These are phyloP conservation scores for Gaertneriomyces sp. DNA, from an alignment of 192 early-diverging fungal species.

Conservation along the genomic window DNA sequence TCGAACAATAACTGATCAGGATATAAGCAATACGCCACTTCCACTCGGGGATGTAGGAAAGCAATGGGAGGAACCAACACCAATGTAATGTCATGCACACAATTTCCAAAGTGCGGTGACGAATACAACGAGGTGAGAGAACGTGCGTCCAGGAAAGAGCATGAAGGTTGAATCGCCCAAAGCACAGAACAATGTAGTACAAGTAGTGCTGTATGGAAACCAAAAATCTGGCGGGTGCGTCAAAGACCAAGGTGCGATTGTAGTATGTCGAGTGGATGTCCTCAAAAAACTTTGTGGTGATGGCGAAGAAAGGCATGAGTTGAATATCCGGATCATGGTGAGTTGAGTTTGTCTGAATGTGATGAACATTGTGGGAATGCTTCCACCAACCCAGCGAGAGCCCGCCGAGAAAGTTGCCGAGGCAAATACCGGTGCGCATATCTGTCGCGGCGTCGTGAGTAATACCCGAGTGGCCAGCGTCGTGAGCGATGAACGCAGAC, in stretches of 20 bases:
- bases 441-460: constrained; percentile 73
- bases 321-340: constrained; percentile 97
- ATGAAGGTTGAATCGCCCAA: constrained; percentile 91
- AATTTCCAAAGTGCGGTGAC: constrained; percentile 68
- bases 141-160: constrained; percentile 68
- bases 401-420: constrained; percentile 79
- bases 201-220: constrained; percentile 77
- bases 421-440: constrained; percentile 72
- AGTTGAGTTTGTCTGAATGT: constrained; percentile 89
- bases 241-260: constrained; percentile 73
- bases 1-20: constrained; percentile 72
- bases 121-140: constrained; percentile 26
- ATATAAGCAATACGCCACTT: constrained; percentile 59
- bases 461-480: constrained; percentile 87
- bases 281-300: constrained; percentile 72
- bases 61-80: constrained; percentile 69
- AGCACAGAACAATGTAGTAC: constrained; percentile 79
- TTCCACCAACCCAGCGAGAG: constrained; percentile 97
- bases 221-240: constrained; percentile 68
- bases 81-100: constrained; percentile 68
- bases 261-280: constrained; percentile 87
- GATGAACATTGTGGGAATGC: constrained; percentile 92
- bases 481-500: constrained; percentile 89
- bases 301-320: constrained; percentile 91
- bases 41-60: constrained; percentile 68